Base-by-base conservation (phyloP, 139 green algal species). In the Coelastrella sp. region DNA sequence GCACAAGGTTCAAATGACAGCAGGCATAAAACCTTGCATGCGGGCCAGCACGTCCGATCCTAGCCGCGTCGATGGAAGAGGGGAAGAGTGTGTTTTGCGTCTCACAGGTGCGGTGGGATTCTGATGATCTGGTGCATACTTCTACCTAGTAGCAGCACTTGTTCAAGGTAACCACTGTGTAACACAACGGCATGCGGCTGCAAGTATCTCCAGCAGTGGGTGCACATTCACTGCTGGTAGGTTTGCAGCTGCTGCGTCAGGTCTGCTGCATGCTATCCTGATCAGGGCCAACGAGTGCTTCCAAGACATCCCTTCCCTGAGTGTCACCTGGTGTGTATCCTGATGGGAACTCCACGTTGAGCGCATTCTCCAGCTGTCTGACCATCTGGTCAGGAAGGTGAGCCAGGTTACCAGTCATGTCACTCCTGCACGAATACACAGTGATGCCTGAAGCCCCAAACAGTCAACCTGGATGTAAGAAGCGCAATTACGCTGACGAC, bases 301-400 rank as follows among this genome's bases (percentile, higher is more conserved):
- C 57, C 15, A n/a, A n/a, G n/a, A n/a, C 7, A 5, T 66, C 19
- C 57, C 57, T 8, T 8, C 8, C 45, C 45, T 11, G 8, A 53
- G 45, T 11, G 8, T 53, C n/a, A 50, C 64, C 72, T 48, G 72
- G 72, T n/a, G 72, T 80, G 63, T 67, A 68, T 5, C 80, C 66
- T 9, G 68, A 45, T 15, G 67, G 3, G 23, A 86, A 86, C 80
- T 86, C 30, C 23, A 71, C 32, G 23, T 80, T 19, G 45, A 81
- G 59, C 4, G 32, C 57, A 6, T 41, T 38, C 34, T 77, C 43
- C 81, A 90, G 73, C 43, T 73, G n/a, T 13, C 19, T 37, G 43
- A 90, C 83, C 79, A 87, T 85, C 35, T 35, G 19, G 27, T 15
- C 27, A 37, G 62, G 27, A 2, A 76, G 7, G 17, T 35, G n/a